Evolutionary conservation across 495 filamentous ascomycete species (phyloP), one percentile per base, ranked within the genome.

Genomic region (Penicillium robsamsonii): DNA sequence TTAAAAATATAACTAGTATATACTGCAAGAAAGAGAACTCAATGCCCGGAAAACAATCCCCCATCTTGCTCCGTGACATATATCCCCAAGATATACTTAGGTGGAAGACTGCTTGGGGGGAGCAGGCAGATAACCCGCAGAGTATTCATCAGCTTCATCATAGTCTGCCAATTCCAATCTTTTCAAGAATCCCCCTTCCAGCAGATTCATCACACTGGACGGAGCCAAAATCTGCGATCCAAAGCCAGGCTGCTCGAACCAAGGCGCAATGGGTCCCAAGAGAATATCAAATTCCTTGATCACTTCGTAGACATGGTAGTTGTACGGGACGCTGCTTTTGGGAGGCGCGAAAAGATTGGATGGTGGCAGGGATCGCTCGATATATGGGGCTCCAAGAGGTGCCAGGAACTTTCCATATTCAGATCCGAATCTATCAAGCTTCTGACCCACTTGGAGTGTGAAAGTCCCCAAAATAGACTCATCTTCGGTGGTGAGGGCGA

Each of bases 231-330:
- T 81, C 65, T 84, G 82, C 6, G 77, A 71, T 4, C 83, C 82
- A 57, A 78, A 67, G 0, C 82, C 83, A 0, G 80, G 79, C 70
- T 86, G 82, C 18, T 78, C 80, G 63, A 83, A 86, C 78, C 76
- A 84, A 12, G 78, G 70, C 27, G 76, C 73, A 48, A 83, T 79
- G 2, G 80, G 79, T 2, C 83, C 83, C 6, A 77, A 58, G 1
- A 66, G 48, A 2, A 79, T 78, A 7, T 55, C 55, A 31, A 86
- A 70, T 2, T 69, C 63, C 59, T 69, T 70, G 0, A 55, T 63
- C 33, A 84, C 80, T 20, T 71, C 61, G 60, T 84, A 85, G 2
- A 83, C 71, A 60, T 80, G 72, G 57, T 85, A 85, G 49, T 81
- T 83, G 57, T 76, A 82, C 17, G 78, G 78, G 46, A 74, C 77